phyloP scores from a whole-genome alignment of 2,329 filamentous ascomycete species.

The Aspergillus sp. region DNA sequence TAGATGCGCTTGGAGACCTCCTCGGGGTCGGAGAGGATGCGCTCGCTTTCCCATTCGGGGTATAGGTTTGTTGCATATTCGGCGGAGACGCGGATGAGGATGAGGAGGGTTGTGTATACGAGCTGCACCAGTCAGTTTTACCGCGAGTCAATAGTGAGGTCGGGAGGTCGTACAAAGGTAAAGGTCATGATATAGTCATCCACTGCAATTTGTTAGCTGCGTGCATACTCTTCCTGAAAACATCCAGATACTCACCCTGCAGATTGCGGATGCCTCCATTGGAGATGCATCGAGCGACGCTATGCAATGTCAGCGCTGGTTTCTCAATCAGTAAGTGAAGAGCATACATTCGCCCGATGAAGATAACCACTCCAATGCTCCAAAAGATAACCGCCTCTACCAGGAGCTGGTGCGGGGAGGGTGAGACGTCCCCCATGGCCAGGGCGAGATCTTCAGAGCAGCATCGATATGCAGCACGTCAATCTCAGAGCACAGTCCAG shows the following conservation, averaged over 20 bases:
- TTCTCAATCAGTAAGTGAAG: too few relatives aligned
- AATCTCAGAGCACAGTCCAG: not conserved
- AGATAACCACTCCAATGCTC: conserved; percentile 30
- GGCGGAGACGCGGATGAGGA: conserved; percentile 10
- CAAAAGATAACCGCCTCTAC: conserved; percentile 32
- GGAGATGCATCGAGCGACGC: conserved; percentile 1
- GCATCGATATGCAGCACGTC: not conserved
- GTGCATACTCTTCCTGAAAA: not conserved
- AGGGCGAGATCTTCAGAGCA: not conserved
- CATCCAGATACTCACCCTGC: not conserved
- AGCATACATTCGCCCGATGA: conserved; percentile 30
- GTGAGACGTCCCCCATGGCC: conserved; percentile 30
- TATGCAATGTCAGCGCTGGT: not conserved
- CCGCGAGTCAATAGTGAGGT: not conserved
- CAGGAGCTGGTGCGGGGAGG: conserved; percentile 29
- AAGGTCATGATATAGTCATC: conserved; percentile 10
- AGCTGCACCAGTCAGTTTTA: not conserved
- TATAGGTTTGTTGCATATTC: conserved; percentile 12
- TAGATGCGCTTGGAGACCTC: conserved; percentile 1
- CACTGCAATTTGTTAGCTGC: not conserved
- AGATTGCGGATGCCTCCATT: conserved; percentile 2
- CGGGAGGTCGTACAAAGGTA: conserved; percentile 2
- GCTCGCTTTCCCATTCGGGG: not conserved
- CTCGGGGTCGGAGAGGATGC: not conserved
- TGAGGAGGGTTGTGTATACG: conserved; percentile 7